Conservation (phyloP, 1,139 yeast species). For the Suhomyces maxii region DNA sequence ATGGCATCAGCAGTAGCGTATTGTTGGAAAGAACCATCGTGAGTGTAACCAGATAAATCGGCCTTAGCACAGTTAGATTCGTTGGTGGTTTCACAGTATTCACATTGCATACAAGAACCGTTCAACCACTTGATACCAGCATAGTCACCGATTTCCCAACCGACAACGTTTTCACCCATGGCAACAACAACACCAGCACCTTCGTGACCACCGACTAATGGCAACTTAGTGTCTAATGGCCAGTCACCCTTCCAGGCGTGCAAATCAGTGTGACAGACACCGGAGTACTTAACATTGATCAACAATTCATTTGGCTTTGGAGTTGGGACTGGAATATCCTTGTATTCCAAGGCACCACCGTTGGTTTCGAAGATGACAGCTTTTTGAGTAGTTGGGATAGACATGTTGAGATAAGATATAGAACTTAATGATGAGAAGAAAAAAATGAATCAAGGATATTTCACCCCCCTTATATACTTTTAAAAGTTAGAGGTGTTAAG, state of each 20-base stretch:
- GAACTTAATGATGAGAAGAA: not conserved
- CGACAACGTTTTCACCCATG: conserved; percentile 62
- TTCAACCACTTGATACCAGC: conserved; percentile 80
- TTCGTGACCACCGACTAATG: conserved; percentile 80
- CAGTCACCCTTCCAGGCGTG: conserved; percentile 84
- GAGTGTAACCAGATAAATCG: conserved; percentile 74
- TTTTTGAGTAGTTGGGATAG: conserved; percentile 45
- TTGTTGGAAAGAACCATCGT: conserved; percentile 80
- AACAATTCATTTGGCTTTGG: conserved; percentile 70
- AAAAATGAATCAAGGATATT: not conserved
- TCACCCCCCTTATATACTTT: not conserved
- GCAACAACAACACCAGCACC: conserved; percentile 83
- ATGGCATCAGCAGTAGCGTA: conserved; percentile 83
- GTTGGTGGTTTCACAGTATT: conserved; percentile 60
- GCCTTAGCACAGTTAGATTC: conserved; percentile 71
- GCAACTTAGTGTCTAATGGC: conserved; percentile 67
- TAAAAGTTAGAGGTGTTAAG: no score
- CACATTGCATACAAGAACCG: conserved; percentile 71
- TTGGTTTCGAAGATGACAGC: conserved; percentile 48
- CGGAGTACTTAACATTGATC: conserved; percentile 69
- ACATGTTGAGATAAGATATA: conserved; percentile 7
- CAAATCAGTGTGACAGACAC: conserved; percentile 78
- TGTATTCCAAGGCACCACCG: conserved; percentile 54
- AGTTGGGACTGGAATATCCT: conserved; percentile 64
- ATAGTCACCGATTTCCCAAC: conserved; percentile 67